Evolutionary conservation across 1,284 basidiomycete genomes (phyloP).

Genomic region (Ganoderma lucidum): DNA sequence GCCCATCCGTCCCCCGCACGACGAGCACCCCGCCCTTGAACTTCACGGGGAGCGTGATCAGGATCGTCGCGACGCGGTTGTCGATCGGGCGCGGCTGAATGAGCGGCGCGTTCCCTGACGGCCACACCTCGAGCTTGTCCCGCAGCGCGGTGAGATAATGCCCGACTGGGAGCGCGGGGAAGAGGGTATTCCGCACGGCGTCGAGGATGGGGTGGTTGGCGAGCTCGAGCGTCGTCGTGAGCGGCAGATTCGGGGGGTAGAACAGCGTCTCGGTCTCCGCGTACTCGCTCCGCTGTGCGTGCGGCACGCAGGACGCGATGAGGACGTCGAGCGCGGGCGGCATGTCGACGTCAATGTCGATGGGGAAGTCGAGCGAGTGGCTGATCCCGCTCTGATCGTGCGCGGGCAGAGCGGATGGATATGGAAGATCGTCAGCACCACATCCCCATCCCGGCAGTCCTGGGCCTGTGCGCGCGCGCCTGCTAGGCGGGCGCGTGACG

Average conservation of each 20-base stretch:
- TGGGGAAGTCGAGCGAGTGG: slow-evolving; percentile 81
- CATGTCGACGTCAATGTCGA: slow-evolving; percentile 76
- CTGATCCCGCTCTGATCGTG: slow-evolving; percentile 73
- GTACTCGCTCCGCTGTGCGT: slow-evolving; percentile 59
- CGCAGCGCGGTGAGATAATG: slow-evolving; percentile 73
- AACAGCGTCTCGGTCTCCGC: slow-evolving; percentile 68
- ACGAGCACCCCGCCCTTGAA: slow-evolving; percentile 73
- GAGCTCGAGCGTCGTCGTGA: slow-evolving; percentile 79
- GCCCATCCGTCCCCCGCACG: slow-evolving; percentile 62
- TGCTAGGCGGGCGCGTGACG: background rate
- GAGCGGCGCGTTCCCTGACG: slow-evolving; percentile 64
- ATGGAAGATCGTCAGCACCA: slow-evolving; percentile 9
- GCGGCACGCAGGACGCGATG: slow-evolving; percentile 75
- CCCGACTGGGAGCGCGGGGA: slow-evolving; percentile 70
- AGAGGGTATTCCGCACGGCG: slow-evolving; percentile 71
- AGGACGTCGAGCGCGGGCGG: slow-evolving; percentile 84
- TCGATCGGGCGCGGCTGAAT: slow-evolving; percentile 66
- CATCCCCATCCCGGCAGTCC: slow-evolving; percentile 13
- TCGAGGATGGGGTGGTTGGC: slow-evolving; percentile 83
- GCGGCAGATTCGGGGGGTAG: slow-evolving; percentile 74
- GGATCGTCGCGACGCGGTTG: slow-evolving; percentile 72
- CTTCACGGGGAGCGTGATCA: slow-evolving; percentile 76
- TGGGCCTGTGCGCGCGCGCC: background rate
- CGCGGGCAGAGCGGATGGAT: background rate
- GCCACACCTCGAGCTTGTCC: slow-evolving; percentile 75